Evolutionary conservation across 805 yeast species (phyloP).

Genomic region (Metschnikowia anglica): DNA sequence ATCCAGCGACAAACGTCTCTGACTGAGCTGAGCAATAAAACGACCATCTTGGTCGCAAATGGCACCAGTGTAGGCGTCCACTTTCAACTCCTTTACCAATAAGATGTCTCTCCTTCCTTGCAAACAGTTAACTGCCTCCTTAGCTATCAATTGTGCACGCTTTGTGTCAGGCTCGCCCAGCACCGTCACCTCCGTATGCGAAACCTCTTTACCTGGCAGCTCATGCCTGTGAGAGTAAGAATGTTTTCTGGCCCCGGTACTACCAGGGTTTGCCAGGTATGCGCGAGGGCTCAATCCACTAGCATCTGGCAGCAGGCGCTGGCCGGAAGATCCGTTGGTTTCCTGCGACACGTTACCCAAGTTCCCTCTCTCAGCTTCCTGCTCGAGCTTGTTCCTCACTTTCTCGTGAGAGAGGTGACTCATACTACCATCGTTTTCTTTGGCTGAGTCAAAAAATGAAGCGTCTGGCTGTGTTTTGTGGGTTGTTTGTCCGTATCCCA

Average conservation of each 20-base stretch:
- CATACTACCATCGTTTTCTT: conserved; percentile 11
- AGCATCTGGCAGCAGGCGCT: not conserved
- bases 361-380: conserved; percentile 7
- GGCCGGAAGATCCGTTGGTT: not conserved
- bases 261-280: not conserved
- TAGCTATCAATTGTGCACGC: conserved; percentile 30
- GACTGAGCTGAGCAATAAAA: conserved; percentile 17
- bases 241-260: conserved; percentile 5
- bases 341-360: conserved; percentile 3
- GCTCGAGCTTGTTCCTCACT: conserved; percentile 7
- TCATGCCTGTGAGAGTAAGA: conserved; percentile 8
- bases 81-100: conserved; percentile 26
- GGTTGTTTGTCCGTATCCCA: not conserved
- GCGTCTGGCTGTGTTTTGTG: conserved; percentile 9
- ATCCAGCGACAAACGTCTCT: conserved; percentile 16
- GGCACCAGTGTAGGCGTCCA: conserved; percentile 32
- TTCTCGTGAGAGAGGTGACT: conserved; percentile 9
- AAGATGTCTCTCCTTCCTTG: conserved; percentile 25
- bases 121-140: conserved; percentile 26
- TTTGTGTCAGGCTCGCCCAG: conserved; percentile 27
- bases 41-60: conserved; percentile 31
- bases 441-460: conserved; percentile 6
- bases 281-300: conserved; percentile 1
- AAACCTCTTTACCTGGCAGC: conserved; percentile 6
- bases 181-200: conserved; percentile 31